Evolutionary conservation across 164 flowering plant species (phyloP).

Genomic region (grape (Vitis vinifera)): DNA sequence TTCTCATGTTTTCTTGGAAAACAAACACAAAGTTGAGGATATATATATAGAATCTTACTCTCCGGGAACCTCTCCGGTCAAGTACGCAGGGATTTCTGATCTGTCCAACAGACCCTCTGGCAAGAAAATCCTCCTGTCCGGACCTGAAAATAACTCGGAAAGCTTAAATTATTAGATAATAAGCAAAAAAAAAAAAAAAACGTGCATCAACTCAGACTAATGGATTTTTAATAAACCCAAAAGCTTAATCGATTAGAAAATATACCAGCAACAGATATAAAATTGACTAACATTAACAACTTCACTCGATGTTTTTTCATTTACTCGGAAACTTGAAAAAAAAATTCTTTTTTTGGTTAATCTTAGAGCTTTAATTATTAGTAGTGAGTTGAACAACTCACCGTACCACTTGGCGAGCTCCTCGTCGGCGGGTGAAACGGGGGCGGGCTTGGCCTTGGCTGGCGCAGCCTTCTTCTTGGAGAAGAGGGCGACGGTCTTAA

Average conservation of each 20-base stretch:
- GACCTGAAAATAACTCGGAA: slow-evolving; percentile 48
- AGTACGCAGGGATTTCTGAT: slow-evolving; percentile 89
- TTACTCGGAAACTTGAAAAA: not conserved
- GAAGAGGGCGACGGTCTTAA: slow-evolving; percentile 85
- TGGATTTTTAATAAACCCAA: too few relatives aligned
- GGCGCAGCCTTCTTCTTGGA: slow-evolving; percentile 72
- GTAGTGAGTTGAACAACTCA: slow-evolving; percentile 27
- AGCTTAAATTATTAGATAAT: not conserved
- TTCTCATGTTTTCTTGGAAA: too few relatives aligned
- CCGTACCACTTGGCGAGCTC: slow-evolving; percentile 99
- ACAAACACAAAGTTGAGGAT: too few relatives aligned
- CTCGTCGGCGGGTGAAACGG: slow-evolving; percentile 54
- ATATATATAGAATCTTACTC: slow-evolving; percentile 57
- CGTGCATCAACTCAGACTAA: not conserved
- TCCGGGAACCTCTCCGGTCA: slow-evolving; percentile 97
- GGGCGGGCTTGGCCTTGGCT: slow-evolving; percentile 45
- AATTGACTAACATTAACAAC: too few relatives aligned
- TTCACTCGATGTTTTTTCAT: too few relatives aligned
- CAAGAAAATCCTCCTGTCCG: slow-evolving; percentile 95
- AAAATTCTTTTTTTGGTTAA: too few relatives aligned
- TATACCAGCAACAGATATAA: too few relatives aligned
- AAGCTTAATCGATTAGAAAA: too few relatives aligned
- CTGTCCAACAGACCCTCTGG: slow-evolving; percentile 94
- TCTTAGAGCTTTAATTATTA: too few relatives aligned
- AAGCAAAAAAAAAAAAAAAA: not conserved